Conservation (phyloP, 2,329 filamentous ascomycete species). For the Claviceps spartinae region DNA sequence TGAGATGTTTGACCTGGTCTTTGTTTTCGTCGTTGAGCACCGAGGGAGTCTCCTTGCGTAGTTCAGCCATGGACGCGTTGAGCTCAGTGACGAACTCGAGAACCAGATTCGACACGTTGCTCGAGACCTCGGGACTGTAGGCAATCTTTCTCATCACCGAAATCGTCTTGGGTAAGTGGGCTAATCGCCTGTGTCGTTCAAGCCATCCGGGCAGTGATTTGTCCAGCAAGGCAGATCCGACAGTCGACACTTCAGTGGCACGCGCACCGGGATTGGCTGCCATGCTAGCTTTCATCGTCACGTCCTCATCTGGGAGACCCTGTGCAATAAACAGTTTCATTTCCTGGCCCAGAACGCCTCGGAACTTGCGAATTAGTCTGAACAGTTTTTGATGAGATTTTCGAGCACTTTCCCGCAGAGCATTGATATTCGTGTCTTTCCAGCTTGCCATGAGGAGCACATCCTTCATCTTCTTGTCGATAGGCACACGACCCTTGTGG, state of each 20-base stretch:
- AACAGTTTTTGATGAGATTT: conserved; percentile 88
- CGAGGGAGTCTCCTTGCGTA: conserved; percentile 72
- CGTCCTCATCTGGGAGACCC: conserved; percentile 41
- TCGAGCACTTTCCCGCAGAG: conserved; percentile 75
- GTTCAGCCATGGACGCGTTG: conserved; percentile 51
- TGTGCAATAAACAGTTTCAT: conserved; percentile 50
- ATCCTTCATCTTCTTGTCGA: conserved; percentile 91
- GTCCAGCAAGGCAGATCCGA: conserved; percentile 12
- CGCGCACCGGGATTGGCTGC: background rate
- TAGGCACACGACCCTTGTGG: conserved; percentile 48
- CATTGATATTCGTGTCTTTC: conserved; percentile 94
- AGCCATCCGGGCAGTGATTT: conserved; percentile 23
- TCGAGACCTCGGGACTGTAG: conserved; percentile 32
- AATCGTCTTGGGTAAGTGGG: conserved; percentile 55
- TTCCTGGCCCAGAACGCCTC: conserved; percentile 62
- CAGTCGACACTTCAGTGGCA: conserved; percentile 4
- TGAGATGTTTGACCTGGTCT: conserved; percentile 71
- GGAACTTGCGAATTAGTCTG: conserved; percentile 81
- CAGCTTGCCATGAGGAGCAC: conserved; percentile 89
- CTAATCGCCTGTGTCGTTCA: conserved; percentile 48
- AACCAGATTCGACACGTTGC: conserved; percentile 47
- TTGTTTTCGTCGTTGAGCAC: conserved; percentile 81
- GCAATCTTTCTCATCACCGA: conserved; percentile 60
- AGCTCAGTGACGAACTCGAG: conserved; percentile 57
- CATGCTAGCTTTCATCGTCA: conserved; percentile 6